These are phyloP conservation scores for Leccinum longicurvipes DNA, from an alignment of 768 basidiomycete species.

Conservation along the genomic window DNA sequence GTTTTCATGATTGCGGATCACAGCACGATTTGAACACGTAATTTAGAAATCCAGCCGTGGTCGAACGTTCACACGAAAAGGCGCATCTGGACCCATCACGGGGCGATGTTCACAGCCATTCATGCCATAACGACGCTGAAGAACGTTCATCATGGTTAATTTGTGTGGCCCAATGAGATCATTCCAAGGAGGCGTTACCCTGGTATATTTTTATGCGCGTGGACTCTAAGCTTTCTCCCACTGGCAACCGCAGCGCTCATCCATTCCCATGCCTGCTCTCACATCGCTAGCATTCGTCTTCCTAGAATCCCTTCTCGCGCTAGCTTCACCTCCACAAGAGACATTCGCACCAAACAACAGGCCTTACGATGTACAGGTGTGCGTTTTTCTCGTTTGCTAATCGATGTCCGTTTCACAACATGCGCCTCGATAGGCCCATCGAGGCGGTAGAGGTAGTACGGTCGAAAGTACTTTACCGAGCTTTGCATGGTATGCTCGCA, in stretches of 20 bases:
- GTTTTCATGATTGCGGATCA: neutral
- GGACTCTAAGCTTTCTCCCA: neutral
- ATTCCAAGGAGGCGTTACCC: neutral
- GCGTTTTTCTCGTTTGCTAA: conserved; percentile 1
- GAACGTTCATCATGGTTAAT: conserved; percentile 29
- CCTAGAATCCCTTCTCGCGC: conserved; percentile 9
- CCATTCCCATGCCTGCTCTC: conserved; percentile 14
- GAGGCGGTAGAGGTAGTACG: conserved; percentile 73
- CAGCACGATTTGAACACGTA: neutral
- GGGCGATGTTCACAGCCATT: conserved; percentile 4
- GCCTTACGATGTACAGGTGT: conserved; percentile 53
- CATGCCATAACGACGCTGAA: conserved; percentile 7
- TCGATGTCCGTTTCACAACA: conserved; percentile 6
- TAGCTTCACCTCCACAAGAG: conserved; percentile 29
- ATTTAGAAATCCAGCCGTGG: no score
- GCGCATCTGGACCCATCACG: neutral
- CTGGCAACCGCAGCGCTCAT: neutral
- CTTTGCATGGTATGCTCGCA: conserved; percentile 62
- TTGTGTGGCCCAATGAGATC: conserved; percentile 13
- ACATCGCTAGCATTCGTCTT: conserved; percentile 7
- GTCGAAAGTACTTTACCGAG: conserved; percentile 70
- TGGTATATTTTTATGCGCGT: neutral
- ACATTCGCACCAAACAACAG: conserved; percentile 20
- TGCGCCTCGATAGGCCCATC: conserved; percentile 51
- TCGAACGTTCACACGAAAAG: no score